phyloP scores from a whole-genome alignment of 2,329 filamentous ascomycete genomes.

The Septoria petroselini region DNA sequence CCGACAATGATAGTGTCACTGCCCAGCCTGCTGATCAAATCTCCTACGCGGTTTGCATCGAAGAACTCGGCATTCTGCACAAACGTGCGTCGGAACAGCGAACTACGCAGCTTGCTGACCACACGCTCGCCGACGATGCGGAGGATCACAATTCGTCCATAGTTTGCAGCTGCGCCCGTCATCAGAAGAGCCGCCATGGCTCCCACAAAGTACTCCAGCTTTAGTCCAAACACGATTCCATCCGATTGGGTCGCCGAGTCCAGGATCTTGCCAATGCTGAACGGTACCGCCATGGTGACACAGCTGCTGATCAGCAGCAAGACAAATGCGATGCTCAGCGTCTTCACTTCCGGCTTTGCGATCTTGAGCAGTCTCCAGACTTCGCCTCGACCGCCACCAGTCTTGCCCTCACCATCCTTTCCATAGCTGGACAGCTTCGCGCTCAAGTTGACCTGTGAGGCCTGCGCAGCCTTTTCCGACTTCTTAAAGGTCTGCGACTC shows the following conservation, averaged over 20 bases:
- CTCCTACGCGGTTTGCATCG: constrained; percentile 93
- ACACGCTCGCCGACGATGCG: constrained; percentile 94
- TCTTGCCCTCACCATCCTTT: constrained; percentile 43
- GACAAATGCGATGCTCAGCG: constrained; percentile 75
- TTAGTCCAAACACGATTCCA: constrained; percentile 75
- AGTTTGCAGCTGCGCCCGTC: constrained; percentile 84
- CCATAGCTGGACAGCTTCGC: constrained; percentile 85
- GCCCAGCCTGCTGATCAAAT: constrained; percentile 90
- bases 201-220: constrained; percentile 82
- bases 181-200: constrained; percentile 71
- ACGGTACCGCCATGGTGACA: constrained; percentile 94
- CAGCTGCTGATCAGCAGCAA: constrained; percentile 85
- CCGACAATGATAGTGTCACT: constrained; percentile 97
- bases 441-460: constrained; percentile 82
- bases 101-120: constrained; percentile 81
- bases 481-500: constrained; percentile 62
- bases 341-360: constrained; percentile 76
- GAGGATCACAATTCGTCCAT: constrained; percentile 86
- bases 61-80: constrained; percentile 99
- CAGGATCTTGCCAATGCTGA: constrained; percentile 92
- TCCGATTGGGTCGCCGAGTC: constrained; percentile 79
- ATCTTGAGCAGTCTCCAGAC: constrained; percentile 86
- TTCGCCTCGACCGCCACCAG: constrained; percentile 63
- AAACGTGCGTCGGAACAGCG: constrained; percentile 86
- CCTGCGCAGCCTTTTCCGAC: constrained; percentile 81